Percentiles rank a stretch among this genome's conserved stretches.
Conservation (phyloP, 139 green algal genomes). For the Raphidocelis subcapitata region DNA sequence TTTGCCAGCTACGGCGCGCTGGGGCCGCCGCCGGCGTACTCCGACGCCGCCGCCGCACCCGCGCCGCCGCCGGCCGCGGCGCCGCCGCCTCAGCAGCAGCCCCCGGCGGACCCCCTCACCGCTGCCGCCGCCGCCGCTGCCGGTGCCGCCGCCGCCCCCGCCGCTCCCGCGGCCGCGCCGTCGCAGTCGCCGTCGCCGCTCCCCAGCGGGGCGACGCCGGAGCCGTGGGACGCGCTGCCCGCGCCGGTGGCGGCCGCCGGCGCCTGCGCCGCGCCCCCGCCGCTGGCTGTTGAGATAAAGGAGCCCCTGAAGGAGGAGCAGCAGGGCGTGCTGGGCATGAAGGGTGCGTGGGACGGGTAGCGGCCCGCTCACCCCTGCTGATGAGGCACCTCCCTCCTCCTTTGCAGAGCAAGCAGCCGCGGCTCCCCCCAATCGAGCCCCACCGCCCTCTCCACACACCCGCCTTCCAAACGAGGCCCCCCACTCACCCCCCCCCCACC, state of each 20-base stretch:
- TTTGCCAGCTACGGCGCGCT: too few species aligned
- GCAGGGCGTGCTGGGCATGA: slow-evolving; percentile 57
- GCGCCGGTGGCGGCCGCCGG: too few species aligned
- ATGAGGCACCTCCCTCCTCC: too few species aligned
- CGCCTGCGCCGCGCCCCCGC: neutral
- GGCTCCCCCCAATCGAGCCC: neutral
- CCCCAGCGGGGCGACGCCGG: too few species aligned
- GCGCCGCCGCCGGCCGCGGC: too few species aligned
- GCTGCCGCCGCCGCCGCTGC: neutral
- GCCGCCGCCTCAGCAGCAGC: neutral
- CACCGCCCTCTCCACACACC: neutral
- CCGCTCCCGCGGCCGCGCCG: neutral
- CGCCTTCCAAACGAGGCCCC: neutral
- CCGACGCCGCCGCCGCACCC: too few species aligned
- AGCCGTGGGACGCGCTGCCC: too few species aligned
- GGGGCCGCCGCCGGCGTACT: too few species aligned
- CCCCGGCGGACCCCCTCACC: neutral
- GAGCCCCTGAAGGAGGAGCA: slow-evolving; percentile 67
- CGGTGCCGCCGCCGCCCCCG: slow-evolving; percentile 5
- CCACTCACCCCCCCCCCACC: neutral
- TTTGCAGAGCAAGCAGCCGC: too few species aligned
- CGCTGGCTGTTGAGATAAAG: slow-evolving; percentile 54
- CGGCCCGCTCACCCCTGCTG: too few species aligned
- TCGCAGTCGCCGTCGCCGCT: too few species aligned
- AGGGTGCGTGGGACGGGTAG: slow-evolving; percentile 31